Evolutionary conservation across 2,329 filamentous ascomycete genomes (phyloP), one percentile per base, ranked within the genome.

Genomic region (Fusarium pilosicola): DNA sequence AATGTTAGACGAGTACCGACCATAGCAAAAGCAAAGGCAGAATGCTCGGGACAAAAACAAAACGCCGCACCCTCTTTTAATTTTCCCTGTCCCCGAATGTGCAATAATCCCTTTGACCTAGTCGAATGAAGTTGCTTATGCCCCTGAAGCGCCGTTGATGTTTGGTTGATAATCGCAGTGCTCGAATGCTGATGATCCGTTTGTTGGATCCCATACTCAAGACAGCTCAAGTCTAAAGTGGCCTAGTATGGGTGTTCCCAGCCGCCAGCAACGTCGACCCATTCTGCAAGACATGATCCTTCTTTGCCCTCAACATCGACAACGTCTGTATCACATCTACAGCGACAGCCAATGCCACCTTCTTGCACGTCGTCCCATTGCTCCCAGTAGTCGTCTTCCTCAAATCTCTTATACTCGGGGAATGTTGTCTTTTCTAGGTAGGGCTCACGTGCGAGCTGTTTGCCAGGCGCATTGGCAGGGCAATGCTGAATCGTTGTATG

Each of bases 401-500:
- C 95, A 66, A 90, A 88, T 54, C 96, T 91, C 83, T 94, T 92
- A 84, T 94, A 95, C 80, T 95, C 92, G 75, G 97, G 93, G 20
- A 87, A 78, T 0, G 94, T 97, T 22, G 94, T 96, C 85, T 85
- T 90, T 83, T 98, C 95, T 22, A 97, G 89, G 81, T 88, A 98
- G 2, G 94, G 94, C 59, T 91, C 88, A 65, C 94, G 90, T 8
- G 93, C 90, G 48, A 97, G 88, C 83, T 99, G 96, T 54, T 94
- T 91, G 18, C 92, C 91, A 0, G 96, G 96, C 6, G 96, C 96
- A 80, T 99, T 99, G 62, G 95, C 95, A 4, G 96, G 96, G 79
- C 96, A 99, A 83, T 99, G 96, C 84, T 98, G 96, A 80, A 99
- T 99, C 7, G 96, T 99, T 12, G 96, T 99, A 84, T 99, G 96